Conservation (phyloP, 257 asterid genomes). For the Mitragyna speciosa region DNA sequence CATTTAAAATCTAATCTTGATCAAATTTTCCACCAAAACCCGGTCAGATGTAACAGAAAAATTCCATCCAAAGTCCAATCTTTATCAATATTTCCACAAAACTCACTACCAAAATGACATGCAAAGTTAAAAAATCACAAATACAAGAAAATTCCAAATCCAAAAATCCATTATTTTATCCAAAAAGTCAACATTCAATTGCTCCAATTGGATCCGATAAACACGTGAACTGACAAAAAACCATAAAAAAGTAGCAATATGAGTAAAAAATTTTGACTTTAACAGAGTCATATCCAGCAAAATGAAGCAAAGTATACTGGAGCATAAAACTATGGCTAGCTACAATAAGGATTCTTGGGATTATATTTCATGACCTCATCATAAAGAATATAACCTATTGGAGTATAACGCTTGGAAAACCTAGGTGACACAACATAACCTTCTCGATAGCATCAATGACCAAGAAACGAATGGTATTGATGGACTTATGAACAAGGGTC, state of each 20-base stretch:
- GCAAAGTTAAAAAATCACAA: not conserved
- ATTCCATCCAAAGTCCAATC: not conserved
- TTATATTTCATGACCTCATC: no score
- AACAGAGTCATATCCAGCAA: conserved; percentile 76
- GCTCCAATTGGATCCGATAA: not conserved
- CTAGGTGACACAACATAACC: conserved; percentile 53
- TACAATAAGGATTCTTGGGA: no score
- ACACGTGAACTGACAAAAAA: not conserved
- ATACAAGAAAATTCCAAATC: not conserved
- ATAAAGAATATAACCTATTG: no score
- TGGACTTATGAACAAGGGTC: conserved; percentile 70
- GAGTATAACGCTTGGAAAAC: no score
- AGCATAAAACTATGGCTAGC: conserved; percentile 83
- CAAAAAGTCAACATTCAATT: not conserved
- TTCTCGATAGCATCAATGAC: conserved; percentile 53
- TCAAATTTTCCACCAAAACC: not conserved
- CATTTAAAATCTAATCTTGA: not conserved
- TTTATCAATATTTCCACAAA: not conserved
- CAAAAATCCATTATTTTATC: not conserved
- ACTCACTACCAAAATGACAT: not conserved
- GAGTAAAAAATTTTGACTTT: conserved; percentile 36
- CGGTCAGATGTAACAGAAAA: not conserved
- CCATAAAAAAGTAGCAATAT: not conserved
- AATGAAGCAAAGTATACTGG: conserved; percentile 69
- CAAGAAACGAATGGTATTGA: conserved; percentile 44